Percentiles rank a stretch among this genome's conserved stretches.
phyloP scores from a whole-genome alignment of 202 grass and related monocot species.

The Brachypodium distachyon region DNA sequence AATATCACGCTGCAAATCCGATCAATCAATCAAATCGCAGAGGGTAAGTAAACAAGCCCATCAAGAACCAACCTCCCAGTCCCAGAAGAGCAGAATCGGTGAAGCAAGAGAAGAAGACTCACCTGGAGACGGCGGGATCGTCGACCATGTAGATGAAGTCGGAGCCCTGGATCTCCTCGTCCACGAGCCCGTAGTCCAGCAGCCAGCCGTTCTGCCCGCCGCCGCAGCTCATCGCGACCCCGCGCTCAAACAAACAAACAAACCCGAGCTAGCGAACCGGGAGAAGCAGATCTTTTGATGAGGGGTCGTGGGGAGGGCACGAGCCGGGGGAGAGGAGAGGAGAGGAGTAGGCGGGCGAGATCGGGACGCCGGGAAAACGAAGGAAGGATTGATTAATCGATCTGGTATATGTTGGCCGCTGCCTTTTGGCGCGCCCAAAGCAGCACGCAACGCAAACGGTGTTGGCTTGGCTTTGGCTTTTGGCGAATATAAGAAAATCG shows the following conservation, averaged over 20 bases:
- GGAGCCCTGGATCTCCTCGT: slow-evolving; percentile 61
- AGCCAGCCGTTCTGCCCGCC: slow-evolving; percentile 61
- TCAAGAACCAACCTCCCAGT: neutral
- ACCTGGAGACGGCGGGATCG: slow-evolving; percentile 67
- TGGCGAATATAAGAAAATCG: neutral
- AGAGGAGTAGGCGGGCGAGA: neutral
- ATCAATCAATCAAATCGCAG: neutral
- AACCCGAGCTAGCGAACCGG: neutral
- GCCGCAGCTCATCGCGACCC: slow-evolving; percentile 37
- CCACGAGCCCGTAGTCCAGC: slow-evolving; percentile 63
- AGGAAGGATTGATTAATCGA: neutral
- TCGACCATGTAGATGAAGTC: slow-evolving; percentile 80
- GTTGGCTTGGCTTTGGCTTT: neutral
- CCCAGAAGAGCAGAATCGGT: neutral
- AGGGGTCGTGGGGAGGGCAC: slow-evolving; percentile 30
- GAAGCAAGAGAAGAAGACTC: neutral
- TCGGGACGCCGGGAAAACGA: neutral
- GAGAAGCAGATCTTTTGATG: slow-evolving; percentile 6
- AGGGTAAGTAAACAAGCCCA: neutral
- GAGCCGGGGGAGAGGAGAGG: neutral
- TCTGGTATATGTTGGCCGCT: neutral
- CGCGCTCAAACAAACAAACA: too few species aligned
- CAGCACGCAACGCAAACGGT: neutral
- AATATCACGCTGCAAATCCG: slow-evolving; percentile 54
- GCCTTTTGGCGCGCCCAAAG: slow-evolving; percentile 27